Conservation (phyloP, 331 rosid species). For the Dryas integrifolia region DNA sequence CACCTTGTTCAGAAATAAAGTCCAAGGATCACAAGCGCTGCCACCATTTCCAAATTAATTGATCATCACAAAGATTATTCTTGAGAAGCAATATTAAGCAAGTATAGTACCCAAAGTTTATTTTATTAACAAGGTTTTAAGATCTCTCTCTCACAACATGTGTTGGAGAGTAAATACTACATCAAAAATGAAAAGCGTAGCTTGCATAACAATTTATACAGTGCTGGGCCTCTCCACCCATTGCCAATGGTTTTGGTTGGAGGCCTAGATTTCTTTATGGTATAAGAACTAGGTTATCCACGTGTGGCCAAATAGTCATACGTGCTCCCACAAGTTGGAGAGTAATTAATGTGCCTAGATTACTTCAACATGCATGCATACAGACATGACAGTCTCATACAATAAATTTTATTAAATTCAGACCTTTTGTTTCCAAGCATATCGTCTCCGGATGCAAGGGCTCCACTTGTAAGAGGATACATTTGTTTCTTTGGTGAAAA, state of each 20-base stretch:
- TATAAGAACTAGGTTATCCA: too few species aligned
- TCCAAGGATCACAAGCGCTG: constrained; percentile 68
- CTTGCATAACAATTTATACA: too few species aligned
- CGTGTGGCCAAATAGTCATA: too few species aligned
- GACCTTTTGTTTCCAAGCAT: constrained; percentile 54
- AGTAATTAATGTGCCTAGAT: too few species aligned
- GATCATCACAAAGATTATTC: background rate
- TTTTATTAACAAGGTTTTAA: background rate
- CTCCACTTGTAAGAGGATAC: constrained; percentile 65
- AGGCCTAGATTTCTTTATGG: too few species aligned
- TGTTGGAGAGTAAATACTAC: too few species aligned
- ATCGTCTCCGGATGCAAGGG: constrained; percentile 39
- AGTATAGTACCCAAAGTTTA: too few species aligned
- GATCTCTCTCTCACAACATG: background rate
- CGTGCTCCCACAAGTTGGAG: too few species aligned
- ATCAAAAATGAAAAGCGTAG: too few species aligned
- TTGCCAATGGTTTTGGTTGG: too few species aligned
- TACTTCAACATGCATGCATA: too few species aligned
- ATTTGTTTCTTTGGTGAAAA: constrained; percentile 51
- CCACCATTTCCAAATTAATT: background rate
- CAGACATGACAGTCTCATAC: background rate
- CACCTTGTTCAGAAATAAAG: constrained; percentile 49
- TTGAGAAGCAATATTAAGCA: background rate
- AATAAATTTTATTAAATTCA: background rate
- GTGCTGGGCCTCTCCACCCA: too few species aligned